Evolutionary conservation across 768 basidiomycete genomes (phyloP).

Genomic region (Rubroboletus satanas): DNA sequence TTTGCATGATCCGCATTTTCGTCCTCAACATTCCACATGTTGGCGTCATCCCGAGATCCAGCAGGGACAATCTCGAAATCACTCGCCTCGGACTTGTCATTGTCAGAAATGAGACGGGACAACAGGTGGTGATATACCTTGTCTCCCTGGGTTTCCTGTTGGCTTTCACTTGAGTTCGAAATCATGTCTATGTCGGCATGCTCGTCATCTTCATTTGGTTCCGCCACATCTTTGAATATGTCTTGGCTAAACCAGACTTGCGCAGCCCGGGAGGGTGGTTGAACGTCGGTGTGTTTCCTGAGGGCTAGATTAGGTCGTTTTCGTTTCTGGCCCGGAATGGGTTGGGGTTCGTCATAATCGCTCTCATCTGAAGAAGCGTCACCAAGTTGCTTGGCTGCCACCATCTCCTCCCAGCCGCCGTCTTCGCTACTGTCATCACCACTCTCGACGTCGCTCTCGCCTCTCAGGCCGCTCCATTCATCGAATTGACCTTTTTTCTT

Average conservation of each 20-base stretch:
- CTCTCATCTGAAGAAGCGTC: conserved; percentile 53
- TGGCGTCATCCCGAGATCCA: conserved; percentile 49
- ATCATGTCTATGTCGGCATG: conserved; percentile 23
- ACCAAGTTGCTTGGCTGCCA: conserved; percentile 48
- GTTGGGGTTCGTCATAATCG: conserved; percentile 35
- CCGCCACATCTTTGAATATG: conserved; percentile 60
- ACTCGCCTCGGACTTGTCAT: conserved; percentile 25
- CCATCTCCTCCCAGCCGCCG: conserved; percentile 72
- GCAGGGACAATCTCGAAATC: conserved; percentile 78
- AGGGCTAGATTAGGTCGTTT: conserved; percentile 34
- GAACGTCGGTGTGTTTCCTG: conserved; percentile 35
- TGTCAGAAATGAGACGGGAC: conserved; percentile 6
- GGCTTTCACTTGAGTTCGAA: conserved; percentile 30
- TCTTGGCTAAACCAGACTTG: conserved; percentile 97
- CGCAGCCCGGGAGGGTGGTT: conserved; percentile 50
- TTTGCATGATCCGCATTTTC: conserved; percentile 72
- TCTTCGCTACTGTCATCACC: conserved; percentile 39
- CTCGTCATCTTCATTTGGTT: conserved; percentile 32
- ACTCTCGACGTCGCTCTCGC: conserved; percentile 37
- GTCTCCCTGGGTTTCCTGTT: conserved; percentile 28
- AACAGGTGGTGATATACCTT: conserved; percentile 20
- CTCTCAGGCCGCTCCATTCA: conserved; percentile 76
- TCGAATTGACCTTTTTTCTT: conserved; percentile 69
- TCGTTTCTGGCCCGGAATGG: conserved; percentile 38
- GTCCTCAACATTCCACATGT: conserved; percentile 79